These are phyloP conservation scores for Lagerstroemia speciosa DNA, from an alignment of 345 rosid species.

Conservation along the genomic window DNA sequence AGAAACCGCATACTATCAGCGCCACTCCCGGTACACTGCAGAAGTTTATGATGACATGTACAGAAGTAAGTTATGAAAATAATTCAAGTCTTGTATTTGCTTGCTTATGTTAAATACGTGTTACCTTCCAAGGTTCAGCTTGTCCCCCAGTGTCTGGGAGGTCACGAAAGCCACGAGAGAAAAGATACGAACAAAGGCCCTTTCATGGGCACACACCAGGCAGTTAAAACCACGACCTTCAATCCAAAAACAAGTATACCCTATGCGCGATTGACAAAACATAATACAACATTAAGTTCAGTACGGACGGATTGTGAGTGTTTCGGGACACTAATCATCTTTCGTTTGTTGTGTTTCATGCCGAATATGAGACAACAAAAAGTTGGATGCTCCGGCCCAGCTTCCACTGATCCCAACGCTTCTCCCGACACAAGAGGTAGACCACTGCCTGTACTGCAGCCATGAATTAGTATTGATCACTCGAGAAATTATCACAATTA, in stretches of 20 bases:
- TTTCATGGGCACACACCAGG: too few species aligned
- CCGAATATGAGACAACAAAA: constrained; percentile 11
- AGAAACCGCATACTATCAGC: constrained; percentile 36
- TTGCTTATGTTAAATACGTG: too few species aligned
- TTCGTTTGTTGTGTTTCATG: not conserved
- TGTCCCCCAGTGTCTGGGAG: constrained; percentile 13
- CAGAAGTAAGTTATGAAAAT: not conserved
- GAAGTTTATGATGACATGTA: not conserved
- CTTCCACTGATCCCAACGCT: constrained; percentile 25
- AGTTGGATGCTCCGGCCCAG: constrained; percentile 26
- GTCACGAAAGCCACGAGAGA: constrained; percentile 17
- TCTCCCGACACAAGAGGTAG: constrained; percentile 15
- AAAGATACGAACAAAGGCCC: not conserved
- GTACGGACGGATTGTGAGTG: too few species aligned
- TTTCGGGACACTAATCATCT: too few species aligned
- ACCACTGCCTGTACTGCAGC: constrained; percentile 5
- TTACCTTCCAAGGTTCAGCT: constrained; percentile 23
- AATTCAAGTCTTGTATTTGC: too few species aligned
- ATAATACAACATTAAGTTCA: too few species aligned
- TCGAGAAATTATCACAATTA: too few species aligned
- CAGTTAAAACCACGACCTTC: not conserved
- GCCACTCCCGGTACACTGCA: constrained; percentile 39
- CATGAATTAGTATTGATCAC: too few species aligned
- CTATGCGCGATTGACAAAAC: too few species aligned
- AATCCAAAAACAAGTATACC: not conserved